Percentiles rank a stretch among this genome's conserved stretches.
Conservation (phyloP, 345 rosid genomes). For the Lepidium didymum region DNA sequence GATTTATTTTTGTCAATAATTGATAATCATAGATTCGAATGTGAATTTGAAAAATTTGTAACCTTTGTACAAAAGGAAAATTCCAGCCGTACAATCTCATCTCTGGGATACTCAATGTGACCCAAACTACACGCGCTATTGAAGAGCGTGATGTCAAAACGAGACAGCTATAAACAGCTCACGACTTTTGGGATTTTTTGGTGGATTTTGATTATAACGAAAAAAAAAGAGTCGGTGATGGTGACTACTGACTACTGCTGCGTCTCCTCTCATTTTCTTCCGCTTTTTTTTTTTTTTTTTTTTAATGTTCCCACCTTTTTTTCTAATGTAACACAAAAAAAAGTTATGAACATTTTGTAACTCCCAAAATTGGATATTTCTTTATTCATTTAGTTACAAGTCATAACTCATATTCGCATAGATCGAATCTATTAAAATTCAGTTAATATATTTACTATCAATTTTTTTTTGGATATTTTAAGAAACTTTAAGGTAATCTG, state of each 20-base stretch:
- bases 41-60: not conserved
- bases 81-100: not conserved
- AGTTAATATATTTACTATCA: too few relatives aligned
- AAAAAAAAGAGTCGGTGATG: constrained; percentile 1
- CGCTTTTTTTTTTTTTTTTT: not conserved
- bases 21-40: not conserved
- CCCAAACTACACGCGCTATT: not conserved
- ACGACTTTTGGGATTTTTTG: constrained; percentile 17
- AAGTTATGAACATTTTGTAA: not conserved
- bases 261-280: not conserved
- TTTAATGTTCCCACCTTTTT: not conserved
- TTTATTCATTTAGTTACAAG: too few relatives aligned
- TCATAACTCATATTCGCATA: too few relatives aligned
- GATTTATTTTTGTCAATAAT: not conserved
- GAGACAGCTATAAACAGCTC: constrained; percentile 26
- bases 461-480: too few relatives aligned
- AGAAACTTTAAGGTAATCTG: too few relatives aligned
- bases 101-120: not conserved
- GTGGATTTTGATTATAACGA: not conserved
- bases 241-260: constrained; percentile 13
- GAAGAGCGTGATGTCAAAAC: constrained; percentile 2
- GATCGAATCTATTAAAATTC: too few relatives aligned
- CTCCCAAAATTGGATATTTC: too few relatives aligned
- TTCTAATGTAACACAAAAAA: not conserved
- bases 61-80: not conserved